Evolutionary conservation across 257 asterid genomes (phyloP).

Genomic region (Fraxinus americana): DNA sequence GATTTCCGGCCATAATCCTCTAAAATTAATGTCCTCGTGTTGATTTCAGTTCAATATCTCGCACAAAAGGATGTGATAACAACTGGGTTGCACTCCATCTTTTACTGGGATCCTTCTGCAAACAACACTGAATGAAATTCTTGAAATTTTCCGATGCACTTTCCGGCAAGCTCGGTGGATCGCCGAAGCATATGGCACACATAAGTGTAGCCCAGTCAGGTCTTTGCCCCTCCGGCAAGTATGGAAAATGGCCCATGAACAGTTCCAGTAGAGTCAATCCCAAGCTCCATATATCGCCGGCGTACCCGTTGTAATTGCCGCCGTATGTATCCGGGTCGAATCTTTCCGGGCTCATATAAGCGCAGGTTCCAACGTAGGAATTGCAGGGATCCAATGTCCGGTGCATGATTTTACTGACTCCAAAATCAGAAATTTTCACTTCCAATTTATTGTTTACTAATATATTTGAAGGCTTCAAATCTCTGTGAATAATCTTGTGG

Average conservation of each 20-base stretch:
- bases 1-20: constrained; percentile 18
- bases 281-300: constrained; percentile 89
- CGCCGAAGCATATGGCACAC: constrained; percentile 95
- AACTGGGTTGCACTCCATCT: constrained; percentile 70
- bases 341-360: constrained; percentile 96
- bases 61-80: constrained; percentile 65
- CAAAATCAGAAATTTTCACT: constrained; percentile 85
- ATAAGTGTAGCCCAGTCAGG: constrained; percentile 96
- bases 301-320: constrained; percentile 75
- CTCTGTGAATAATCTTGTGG: constrained; percentile 80
- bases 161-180: constrained; percentile 77
- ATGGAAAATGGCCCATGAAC: constrained; percentile 82
- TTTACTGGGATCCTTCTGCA: constrained; percentile 79
- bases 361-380: constrained; percentile 90
- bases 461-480: constrained; percentile 72
- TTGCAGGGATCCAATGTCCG: constrained; percentile 75
- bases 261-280: constrained; percentile 72
- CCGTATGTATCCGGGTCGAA: constrained; percentile 88
- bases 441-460: constrained; percentile 57
- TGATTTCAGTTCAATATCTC: constrained; percentile 24
- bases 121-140: constrained; percentile 70
- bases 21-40: neutral
- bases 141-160: constrained; percentile 54
- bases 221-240: constrained; percentile 65
- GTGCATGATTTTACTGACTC: constrained; percentile 80